phyloP scores from a whole-genome alignment of 2,329 filamentous ascomycete species.

The Sporothrix phasma region DNA sequence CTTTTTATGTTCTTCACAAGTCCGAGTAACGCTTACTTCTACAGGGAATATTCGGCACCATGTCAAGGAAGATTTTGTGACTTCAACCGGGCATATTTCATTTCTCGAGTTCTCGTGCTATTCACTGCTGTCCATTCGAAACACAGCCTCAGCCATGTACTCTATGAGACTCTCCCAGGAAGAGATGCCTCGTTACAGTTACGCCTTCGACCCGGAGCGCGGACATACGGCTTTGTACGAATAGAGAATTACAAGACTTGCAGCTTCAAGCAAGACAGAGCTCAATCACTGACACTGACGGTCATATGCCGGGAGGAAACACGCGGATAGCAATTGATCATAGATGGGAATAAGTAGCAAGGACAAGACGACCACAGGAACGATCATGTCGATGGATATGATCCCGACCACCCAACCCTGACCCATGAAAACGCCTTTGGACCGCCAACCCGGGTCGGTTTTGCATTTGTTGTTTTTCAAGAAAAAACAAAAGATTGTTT shows the following conservation, averaged over 20 bases:
- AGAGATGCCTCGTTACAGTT: too few relatives aligned
- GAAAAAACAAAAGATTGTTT: background rate
- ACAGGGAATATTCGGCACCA: too few relatives aligned
- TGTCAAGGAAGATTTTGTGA: too few relatives aligned
- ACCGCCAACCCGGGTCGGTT: background rate
- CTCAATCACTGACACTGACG: background rate
- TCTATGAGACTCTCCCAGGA: too few relatives aligned
- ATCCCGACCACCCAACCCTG: background rate
- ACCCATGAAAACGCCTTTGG: background rate
- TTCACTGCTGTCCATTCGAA: too few relatives aligned
- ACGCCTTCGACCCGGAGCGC: background rate
- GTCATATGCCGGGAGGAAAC: background rate
- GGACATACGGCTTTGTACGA: background rate
- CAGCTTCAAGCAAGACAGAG: background rate
- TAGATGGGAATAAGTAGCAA: background rate
- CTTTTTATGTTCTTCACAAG: too few relatives aligned
- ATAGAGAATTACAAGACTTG: background rate
- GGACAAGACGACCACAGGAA: background rate
- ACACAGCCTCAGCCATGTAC: too few relatives aligned
- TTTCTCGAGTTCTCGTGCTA: too few relatives aligned
- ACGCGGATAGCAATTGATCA: background rate
- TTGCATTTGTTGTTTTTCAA: background rate
- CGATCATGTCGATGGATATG: background rate
- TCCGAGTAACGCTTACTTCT: too few relatives aligned
- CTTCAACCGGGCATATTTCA: too few relatives aligned